Conservation (phyloP, 805 yeast genomes). For the Saccharomycopsis capsularis region DNA sequence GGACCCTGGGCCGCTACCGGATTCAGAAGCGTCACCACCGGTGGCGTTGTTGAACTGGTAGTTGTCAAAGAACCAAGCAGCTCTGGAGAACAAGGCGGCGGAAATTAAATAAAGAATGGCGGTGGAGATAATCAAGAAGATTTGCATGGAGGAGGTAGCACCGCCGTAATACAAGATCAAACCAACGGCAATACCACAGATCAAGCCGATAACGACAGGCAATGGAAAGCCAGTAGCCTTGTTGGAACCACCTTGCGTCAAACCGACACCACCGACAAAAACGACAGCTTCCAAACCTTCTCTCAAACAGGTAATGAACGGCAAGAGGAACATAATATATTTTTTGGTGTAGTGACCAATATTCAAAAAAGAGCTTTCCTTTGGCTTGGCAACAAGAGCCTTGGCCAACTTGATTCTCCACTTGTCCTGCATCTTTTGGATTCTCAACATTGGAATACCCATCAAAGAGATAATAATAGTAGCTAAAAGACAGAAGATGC, state of each 20-base stretch:
- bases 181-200: constrained; percentile 75
- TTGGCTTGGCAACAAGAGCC: constrained; percentile 62
- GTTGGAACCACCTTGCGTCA: constrained; percentile 40
- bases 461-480: constrained; percentile 80
- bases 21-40: constrained; percentile 94
- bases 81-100: constrained; percentile 90
- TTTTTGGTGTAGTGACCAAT: constrained; percentile 54
- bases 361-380: constrained; percentile 42
- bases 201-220: constrained; percentile 83
- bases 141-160: constrained; percentile 71
- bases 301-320: constrained; percentile 85
- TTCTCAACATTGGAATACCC: constrained; percentile 96
- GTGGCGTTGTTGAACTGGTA: constrained; percentile 55
- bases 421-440: constrained; percentile 93
- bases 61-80: constrained; percentile 82
- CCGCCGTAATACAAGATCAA: constrained; percentile 72
- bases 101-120: constrained; percentile 82
- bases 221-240: constrained; percentile 74
- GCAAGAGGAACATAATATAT: constrained; percentile 83
- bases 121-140: constrained; percentile 82
- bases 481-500: constrained; percentile 86
- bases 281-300: constrained; percentile 97
- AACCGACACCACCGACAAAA: constrained; percentile 93
- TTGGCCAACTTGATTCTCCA: constrained; percentile 94
- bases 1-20: constrained; percentile 92